These are phyloP conservation scores for Bryoerythrophyllum caledonicum DNA, from an alignment of 225 moss, liverwort and hornwort genomes.

Conservation along the genomic window DNA sequence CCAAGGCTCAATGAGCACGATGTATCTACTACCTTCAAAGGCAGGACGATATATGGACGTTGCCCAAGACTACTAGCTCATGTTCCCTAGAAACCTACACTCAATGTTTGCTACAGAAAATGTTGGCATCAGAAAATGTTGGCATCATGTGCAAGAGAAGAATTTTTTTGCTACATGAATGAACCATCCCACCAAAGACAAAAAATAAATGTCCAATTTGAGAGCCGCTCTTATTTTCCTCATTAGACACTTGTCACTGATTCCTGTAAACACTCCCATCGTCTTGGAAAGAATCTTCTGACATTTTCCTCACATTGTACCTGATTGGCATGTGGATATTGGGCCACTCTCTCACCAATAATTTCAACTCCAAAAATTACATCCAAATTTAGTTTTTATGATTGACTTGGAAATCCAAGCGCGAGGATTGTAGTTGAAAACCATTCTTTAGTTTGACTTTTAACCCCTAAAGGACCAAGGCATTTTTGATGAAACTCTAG, in stretches of 20 bases:
- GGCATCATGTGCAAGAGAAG: neutral
- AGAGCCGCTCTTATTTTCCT: neutral
- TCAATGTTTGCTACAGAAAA: neutral
- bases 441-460: no score
- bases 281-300: constrained; percentile 8
- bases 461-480: no score
- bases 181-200: neutral
- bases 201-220: neutral
- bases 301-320: neutral
- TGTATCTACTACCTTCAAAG: neutral
- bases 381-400: no score
- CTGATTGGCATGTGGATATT: neutral
- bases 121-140: neutral
- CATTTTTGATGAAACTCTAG: no score
- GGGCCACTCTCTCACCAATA: neutral
- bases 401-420: neutral
- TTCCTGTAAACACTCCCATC: neutral
- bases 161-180: neutral
- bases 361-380: neutral
- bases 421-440: no score
- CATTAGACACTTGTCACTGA: neutral
- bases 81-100: neutral
- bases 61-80: neutral
- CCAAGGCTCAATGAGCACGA: constrained; percentile 30
- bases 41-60: neutral